phyloP scores from a whole-genome alignment of 305 asterid genomes.

The Fraxinus latifolia region DNA sequence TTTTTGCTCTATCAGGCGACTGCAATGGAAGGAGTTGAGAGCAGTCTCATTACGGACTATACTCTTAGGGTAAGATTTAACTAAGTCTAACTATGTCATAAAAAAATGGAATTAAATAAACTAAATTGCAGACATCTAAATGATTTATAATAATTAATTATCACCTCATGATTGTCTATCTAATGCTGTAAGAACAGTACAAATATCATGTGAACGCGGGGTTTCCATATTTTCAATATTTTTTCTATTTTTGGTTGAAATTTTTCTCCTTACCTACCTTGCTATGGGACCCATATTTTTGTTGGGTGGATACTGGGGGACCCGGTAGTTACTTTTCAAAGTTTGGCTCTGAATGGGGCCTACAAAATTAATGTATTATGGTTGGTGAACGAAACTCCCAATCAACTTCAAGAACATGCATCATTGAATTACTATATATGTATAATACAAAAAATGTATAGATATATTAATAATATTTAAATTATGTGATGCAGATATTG shows the following conservation, averaged over 20 bases:
- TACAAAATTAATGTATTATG: neutral
- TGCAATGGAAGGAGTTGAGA: conserved; percentile 52
- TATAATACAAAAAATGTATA: neutral
- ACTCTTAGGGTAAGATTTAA: conserved; percentile 41
- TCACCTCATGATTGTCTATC: neutral
- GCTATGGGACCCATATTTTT: neutral
- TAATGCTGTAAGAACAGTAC: neutral
- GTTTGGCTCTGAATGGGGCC: neutral
- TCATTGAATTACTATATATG: neutral
- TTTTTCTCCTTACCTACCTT: neutral
- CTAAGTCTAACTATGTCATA: neutral
- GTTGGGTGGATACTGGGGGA: neutral
- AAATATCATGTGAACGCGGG: neutral
- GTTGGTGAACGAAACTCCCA: neutral
- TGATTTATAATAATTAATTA: neutral
- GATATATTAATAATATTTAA: neutral
- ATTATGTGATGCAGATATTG: conserved; percentile 40
- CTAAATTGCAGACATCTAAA: neutral
- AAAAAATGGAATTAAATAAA: neutral
- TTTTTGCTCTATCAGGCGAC: conserved; percentile 40
- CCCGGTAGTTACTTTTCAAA: neutral
- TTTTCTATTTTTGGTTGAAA: neutral
- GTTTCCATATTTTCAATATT: neutral
- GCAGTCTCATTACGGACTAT: conserved; percentile 54
- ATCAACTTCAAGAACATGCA: conserved; percentile 9